phyloP scores from a whole-genome alignment of 2,329 filamentous ascomycete genomes.

The Colletotrichum viniferum region DNA sequence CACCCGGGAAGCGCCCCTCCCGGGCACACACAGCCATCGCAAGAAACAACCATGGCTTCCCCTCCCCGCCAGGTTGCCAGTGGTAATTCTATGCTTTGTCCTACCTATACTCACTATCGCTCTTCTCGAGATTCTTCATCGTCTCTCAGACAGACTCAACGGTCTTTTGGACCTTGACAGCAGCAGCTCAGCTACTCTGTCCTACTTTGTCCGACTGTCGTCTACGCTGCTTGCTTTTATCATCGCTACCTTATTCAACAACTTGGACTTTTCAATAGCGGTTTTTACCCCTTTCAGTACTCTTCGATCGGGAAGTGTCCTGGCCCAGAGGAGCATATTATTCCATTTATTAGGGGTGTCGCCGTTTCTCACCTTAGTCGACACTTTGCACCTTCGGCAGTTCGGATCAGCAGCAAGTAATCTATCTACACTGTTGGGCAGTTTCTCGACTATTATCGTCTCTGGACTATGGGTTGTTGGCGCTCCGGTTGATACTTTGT shows the following conservation, averaged over 20 bases:
- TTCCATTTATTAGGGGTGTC: neutral
- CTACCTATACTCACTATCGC: rapidly evolving
- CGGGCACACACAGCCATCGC: too few species aligned
- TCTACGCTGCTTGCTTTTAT: too few species aligned
- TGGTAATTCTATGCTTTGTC: too few species aligned
- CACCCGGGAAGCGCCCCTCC: too few species aligned
- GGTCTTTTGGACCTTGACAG: too few species aligned
- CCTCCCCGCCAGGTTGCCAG: rapidly evolving
- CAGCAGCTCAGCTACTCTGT: too few species aligned
- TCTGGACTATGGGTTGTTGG: neutral
- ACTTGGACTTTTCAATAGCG: neutral
- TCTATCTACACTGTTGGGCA: rapidly evolving
- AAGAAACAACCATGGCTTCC: too few species aligned
- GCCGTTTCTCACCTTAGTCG: too few species aligned
- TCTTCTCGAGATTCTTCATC: too few species aligned
- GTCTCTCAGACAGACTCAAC: rapidly evolving
- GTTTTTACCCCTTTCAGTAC: rapidly evolving
- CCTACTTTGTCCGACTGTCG: rapidly evolving
- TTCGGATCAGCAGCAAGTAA: neutral
- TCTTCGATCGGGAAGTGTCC: rapidly evolving
- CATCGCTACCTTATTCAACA: too few species aligned
- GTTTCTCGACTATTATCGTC: neutral
- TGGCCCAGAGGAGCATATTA: rapidly evolving
- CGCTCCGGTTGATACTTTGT: too few species aligned
- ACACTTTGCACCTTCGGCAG: too few species aligned